Evolutionary conservation across 208 protist genomes (phyloP).

Genomic region (Borovskyia barvae): DNA sequence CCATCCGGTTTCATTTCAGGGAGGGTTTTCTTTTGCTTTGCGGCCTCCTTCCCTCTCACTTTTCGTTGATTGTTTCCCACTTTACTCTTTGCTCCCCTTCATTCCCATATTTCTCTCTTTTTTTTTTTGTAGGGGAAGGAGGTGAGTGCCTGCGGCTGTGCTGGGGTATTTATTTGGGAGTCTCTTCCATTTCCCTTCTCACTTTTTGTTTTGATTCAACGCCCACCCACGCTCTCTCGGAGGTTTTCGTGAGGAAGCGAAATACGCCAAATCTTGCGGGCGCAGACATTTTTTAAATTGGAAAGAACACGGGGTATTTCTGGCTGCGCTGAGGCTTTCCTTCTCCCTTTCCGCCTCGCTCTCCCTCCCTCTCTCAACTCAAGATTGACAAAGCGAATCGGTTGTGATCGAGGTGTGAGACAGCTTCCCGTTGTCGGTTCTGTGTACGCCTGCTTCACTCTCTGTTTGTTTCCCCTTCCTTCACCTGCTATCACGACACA

Average conservation of each 20-base stretch:
- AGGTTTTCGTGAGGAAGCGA: too few species aligned
- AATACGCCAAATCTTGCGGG: neutral
- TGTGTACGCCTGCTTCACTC: too few species aligned
- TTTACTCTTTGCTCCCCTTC: neutral
- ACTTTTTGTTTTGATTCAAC: neutral
- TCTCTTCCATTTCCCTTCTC: neutral
- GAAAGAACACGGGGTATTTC: neutral
- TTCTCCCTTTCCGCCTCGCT: neutral
- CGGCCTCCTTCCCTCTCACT: neutral
- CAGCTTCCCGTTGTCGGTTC: neutral
- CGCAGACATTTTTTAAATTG: neutral
- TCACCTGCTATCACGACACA: neutral
- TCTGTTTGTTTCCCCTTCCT: too few species aligned
- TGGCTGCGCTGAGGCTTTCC: neutral
- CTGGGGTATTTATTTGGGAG: neutral
- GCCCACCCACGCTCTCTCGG: too few species aligned
- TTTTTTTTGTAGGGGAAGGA: neutral
- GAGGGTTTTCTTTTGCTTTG: neutral
- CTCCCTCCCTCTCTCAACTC: neutral
- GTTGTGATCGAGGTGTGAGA: neutral
- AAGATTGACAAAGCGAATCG: neutral
- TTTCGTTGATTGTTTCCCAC: constrained; percentile 3
- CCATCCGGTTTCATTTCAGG: neutral
- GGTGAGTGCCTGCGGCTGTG: neutral
- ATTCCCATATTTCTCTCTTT: neutral